Evolutionary conservation across 345 rosid genomes (phyloP).

Genomic region (Dipteronia dyeriana): DNA sequence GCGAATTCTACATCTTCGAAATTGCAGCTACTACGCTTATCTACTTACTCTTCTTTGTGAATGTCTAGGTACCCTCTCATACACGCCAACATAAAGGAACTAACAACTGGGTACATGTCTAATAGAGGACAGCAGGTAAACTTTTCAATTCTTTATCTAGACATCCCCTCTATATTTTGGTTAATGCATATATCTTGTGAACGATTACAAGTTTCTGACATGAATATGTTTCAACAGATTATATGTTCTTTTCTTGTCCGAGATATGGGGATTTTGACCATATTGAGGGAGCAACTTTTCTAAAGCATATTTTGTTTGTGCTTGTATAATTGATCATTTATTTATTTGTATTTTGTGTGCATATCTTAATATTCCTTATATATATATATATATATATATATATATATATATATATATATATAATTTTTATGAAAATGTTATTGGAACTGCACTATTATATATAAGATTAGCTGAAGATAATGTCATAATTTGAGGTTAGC

Average conservation of each 20-base stretch:
- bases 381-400: too few species aligned
- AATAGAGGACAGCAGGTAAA: conserved; percentile 87
- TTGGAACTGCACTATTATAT: neutral
- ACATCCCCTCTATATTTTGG: neutral
- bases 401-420: too few species aligned
- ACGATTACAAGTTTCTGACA: neutral
- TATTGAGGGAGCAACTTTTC: neutral
- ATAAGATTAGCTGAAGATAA: neutral
- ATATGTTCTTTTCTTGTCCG: conserved; percentile 94
- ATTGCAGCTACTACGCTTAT: too few species aligned
- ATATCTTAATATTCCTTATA: neutral
- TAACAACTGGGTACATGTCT: conserved; percentile 89
- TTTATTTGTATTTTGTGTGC: neutral
- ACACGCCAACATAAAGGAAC: conserved; percentile 92
- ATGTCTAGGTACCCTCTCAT: conserved; percentile 73
- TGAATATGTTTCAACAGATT: conserved; percentile 41
- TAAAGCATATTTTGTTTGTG: neutral
- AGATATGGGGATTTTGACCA: conserved; percentile 67
- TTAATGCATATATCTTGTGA: too few species aligned
- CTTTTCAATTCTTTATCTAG: neutral
- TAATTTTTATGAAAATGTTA: neutral
- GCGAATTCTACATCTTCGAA: neutral
- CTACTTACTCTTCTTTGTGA: too few species aligned
- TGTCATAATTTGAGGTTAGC: neutral
- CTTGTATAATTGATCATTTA: neutral